Evolutionary conservation across 192 early-diverging fungal species (phyloP), one percentile per base, ranked within the genome.

Genomic region (Phlyctochytrium planicorne): DNA sequence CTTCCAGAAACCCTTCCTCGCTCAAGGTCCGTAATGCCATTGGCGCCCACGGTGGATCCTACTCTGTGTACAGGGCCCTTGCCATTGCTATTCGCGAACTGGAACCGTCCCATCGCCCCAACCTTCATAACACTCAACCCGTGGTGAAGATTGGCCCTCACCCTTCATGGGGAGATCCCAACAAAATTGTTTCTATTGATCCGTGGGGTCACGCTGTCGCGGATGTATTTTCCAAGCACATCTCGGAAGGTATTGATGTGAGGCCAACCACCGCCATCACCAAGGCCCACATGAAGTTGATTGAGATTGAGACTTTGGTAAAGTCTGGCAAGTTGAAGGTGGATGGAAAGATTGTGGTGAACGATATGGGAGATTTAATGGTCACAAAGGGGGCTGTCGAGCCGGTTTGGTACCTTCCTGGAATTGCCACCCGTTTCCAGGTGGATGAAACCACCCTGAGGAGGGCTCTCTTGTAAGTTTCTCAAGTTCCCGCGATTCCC

Each of bases 321-420:
- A 63, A 75, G 56, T 69, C 78, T 36, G 90, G 90, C 1, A 68
- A 69, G 3, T 62, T 97, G 53, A 76, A 66, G 23, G 85, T 92
- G 2, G 95, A 97, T 72, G 93, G 93, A 36, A 89, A 91, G 31
- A 78, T 95, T 36, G 89, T 97, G 0, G 74, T 93, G 3, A 91
- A 91, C 53, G 73, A 84, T 23, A 67, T 71, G 4, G 95, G 93
- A 30, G 91, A 97, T 60, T 73, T 97, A 29, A 72, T 72, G 93
- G 93, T 34, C 34, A 88, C 90, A 52, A 97, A 97, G 79, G 95
- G 91, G 25, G 95, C 95, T 2, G 84, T 94, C 10, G 95, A 97
- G 71, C 95, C 95, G 36, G 95, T 97, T 16, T 97, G 95, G 95
- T 89, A 89, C 67, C 79, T 97, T 1, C 95, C 95, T 3, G 95